phyloP scores from a whole-genome alignment of 2,329 filamentous ascomycete genomes.

The Dactylellina leptospora region DNA sequence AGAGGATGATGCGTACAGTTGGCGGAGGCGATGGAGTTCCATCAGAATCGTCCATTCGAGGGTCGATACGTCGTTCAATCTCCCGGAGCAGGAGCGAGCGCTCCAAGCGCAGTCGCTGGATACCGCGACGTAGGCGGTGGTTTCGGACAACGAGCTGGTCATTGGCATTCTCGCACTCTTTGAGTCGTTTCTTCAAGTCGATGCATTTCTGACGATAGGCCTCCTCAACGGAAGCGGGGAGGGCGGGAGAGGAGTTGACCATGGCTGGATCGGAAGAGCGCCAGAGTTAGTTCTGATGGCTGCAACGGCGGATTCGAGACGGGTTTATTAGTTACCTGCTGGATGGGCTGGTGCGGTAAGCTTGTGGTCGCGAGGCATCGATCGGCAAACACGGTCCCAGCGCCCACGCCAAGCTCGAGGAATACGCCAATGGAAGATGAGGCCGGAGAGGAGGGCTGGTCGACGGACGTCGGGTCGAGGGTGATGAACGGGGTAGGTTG shows the following conservation, averaged over 20 bases:
- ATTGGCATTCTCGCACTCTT: constrained; percentile 90
- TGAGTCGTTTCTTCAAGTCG: constrained; percentile 87
- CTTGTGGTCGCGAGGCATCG: constrained; percentile 52
- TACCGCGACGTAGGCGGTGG: constrained; percentile 79
- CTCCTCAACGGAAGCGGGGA: constrained; percentile 90
- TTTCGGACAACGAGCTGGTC: constrained; percentile 83
- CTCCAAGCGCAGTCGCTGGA: constrained; percentile 91
- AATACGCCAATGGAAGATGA: constrained; percentile 7
- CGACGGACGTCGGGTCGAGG: constrained; percentile 11
- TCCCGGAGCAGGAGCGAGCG: constrained; percentile 78
- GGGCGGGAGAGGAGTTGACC: constrained; percentile 62
- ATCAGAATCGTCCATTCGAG: constrained; percentile 79
- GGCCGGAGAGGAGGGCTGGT: constrained; percentile 6
- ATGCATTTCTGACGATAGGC: constrained; percentile 97
- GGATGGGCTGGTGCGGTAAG: constrained; percentile 17
- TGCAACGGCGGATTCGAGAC: not conserved
- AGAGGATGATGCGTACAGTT: constrained; percentile 67
- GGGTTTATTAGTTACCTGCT: not conserved
- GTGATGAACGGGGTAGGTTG: constrained; percentile 13
- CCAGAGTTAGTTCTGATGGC: not conserved
- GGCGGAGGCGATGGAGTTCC: constrained; percentile 81
- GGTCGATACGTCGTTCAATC: constrained; percentile 76
- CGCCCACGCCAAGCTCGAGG: constrained; percentile 23
- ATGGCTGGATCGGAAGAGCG: constrained; percentile 20
- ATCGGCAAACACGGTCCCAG: constrained; percentile 51